Evolutionary conservation across 2,329 filamentous ascomycete genomes (phyloP).

Genomic region (Aspergillus neoniger): DNA sequence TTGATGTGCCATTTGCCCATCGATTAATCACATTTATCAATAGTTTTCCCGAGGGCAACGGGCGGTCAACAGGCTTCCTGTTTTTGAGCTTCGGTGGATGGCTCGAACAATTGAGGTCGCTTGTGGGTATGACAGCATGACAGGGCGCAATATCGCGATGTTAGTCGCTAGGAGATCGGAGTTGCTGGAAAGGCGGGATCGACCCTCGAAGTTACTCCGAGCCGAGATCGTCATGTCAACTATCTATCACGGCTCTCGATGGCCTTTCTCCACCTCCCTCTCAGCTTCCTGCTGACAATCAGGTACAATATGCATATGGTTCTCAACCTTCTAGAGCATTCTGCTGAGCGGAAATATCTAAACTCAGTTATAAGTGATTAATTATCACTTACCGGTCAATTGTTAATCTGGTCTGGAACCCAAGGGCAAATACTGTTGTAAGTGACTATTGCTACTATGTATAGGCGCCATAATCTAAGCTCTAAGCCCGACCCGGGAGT

Average conservation of each 20-base stretch:
- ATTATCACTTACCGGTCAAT: not conserved
- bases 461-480: not conserved
- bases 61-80: not conserved
- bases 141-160: not conserved
- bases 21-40: not conserved
- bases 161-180: not conserved
- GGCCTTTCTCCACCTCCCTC: not conserved
- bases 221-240: not conserved
- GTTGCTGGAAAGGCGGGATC: not conserved
- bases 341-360: too few species aligned
- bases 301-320: too few species aligned
- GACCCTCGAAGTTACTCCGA: constrained; percentile 3
- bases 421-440: too few species aligned
- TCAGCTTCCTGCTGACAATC: too few species aligned
- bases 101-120: not conserved
- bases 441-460: too few species aligned
- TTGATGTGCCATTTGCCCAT: not conserved
- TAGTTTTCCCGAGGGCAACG: not conserved
- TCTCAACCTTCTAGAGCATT: too few species aligned
- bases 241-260: not conserved
- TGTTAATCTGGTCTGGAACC: too few species aligned
- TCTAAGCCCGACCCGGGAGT: not conserved
- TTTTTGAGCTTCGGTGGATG: not conserved
- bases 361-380: too few species aligned
- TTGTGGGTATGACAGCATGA: not conserved